Base-by-base conservation (phyloP, 345 rosid species). In the Salix caprea region DNA sequence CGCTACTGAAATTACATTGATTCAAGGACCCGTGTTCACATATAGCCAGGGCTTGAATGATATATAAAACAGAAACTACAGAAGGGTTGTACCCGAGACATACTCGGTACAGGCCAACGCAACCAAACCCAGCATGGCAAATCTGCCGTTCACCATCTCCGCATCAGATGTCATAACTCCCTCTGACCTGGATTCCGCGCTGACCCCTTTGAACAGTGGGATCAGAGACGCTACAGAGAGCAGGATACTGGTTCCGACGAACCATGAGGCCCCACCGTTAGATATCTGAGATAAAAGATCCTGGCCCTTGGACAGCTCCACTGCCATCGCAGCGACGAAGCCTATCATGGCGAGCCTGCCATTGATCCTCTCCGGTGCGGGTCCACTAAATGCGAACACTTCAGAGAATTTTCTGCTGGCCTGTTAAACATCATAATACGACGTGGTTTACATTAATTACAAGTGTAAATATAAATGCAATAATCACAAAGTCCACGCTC, bases 281-380 rank as follows among this genome's bases (percentile, higher is more conserved):
- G 92, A 84, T 39, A 92, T 76, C 72, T 91, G 98, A 7, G 88
- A 70, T 0, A 88, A 84, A 82, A 94, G 74, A 69, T 89, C 90
- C 50, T 94, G 90, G 6, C 97, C 95, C 1, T 85, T 90, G 54
- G 90, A 80, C 19, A 92, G 54, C 72, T 92, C 97, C 54, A 90
- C 84, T 4, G 86, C 97, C 46, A 90, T 61, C 0, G 97, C 97
- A 0, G 93, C 89, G 4, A 88, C 94, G 48, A 92, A 91, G 0
- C 97, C 97, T 0, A 92, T 80, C 98, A 94, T 91, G 6, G 97
- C 98, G 21, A 94, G 84, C 69, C 97, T 85, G 0, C 95, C 94
- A 71, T 94, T 92, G 60, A 94, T 90, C 80, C 97, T 91, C 85
- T 94, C 98, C 21, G 97, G 98, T 7, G 91, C 97, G 1, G 91